phyloP scores from a whole-genome alignment of 2,329 filamentous ascomycete genomes.

The Pezicula radicicola region DNA sequence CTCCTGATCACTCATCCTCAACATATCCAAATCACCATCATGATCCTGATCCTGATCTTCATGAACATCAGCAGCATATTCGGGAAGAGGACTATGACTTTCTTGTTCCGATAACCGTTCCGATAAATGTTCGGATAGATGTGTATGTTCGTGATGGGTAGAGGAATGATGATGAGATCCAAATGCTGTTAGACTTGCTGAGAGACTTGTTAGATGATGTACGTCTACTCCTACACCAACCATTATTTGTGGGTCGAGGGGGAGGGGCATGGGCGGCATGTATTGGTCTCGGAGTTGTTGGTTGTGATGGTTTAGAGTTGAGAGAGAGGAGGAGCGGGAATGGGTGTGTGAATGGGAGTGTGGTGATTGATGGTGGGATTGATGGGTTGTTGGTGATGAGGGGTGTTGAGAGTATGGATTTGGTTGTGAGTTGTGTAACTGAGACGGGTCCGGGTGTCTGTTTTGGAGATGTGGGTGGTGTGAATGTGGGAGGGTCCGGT shows the following conservation, averaged over 20 bases:
- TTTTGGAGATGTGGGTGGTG: slow-evolving; percentile 8
- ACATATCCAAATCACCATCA: slow-evolving; percentile 25
- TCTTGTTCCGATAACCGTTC: no score
- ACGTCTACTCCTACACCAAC: slow-evolving; percentile 41
- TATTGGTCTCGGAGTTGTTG: slow-evolving; percentile 21
- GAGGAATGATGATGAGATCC: neutral
- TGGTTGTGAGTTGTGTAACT: neutral
- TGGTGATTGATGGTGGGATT: neutral
- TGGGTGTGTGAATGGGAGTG: neutral
- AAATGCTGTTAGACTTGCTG: neutral
- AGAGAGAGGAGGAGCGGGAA: no score
- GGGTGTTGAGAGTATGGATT: slow-evolving; percentile 31
- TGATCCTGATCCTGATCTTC: slow-evolving; percentile 6
- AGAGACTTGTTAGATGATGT: slow-evolving; percentile 7
- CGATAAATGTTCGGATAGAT: no score
- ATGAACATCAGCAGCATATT: neutral
- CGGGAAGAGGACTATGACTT: no score
- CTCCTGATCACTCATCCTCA: slow-evolving; percentile 27
- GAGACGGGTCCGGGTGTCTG: slow-evolving; percentile 9
- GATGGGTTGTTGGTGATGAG: neutral
- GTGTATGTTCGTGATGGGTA: neutral
- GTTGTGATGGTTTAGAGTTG: no score
- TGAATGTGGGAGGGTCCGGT: slow-evolving; percentile 19
- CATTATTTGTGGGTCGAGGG: slow-evolving; percentile 60
- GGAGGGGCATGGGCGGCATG: slow-evolving; percentile 36